Evolutionary conservation across 768 basidiomycete species (phyloP).

Genomic region (Auriscalpium microsporum): DNA sequence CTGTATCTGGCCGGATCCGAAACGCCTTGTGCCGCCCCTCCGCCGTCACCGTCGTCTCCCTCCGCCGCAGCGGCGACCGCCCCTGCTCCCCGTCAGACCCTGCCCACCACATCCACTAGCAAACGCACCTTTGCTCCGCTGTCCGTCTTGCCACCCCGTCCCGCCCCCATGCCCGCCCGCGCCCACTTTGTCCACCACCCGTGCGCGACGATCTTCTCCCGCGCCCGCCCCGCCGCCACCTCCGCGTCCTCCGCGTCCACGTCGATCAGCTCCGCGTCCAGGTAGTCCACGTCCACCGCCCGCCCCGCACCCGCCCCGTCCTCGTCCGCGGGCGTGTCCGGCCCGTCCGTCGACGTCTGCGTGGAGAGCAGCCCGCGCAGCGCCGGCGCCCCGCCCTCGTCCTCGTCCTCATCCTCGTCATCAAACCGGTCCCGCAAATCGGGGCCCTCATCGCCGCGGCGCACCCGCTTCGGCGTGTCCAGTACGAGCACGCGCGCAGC

Average conservation of each 20-base stretch:
- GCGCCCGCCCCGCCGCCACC: conserved; percentile 22
- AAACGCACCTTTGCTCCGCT: background rate
- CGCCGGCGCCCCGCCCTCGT: conserved; percentile 7
- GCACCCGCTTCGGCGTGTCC: conserved; percentile 19
- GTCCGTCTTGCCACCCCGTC: conserved; percentile 6
- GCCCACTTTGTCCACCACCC: conserved; percentile 51
- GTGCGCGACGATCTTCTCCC: conserved; percentile 28
- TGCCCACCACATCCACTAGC: too few relatives aligned
- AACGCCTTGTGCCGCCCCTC: conserved; percentile 32
- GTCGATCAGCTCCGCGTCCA: background rate
- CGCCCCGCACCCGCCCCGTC: too few relatives aligned
- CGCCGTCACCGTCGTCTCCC: conserved; percentile 40
- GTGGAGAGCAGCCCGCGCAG: conserved; percentile 6
- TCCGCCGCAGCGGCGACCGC: conserved; percentile 29
- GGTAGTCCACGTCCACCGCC: background rate
- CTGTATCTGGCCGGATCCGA: conserved; percentile 14
- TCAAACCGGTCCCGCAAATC: conserved; percentile 2
- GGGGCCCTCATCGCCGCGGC: background rate
- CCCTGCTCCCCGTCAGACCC: conserved; percentile 16
- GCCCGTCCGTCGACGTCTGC: conserved; percentile 12
- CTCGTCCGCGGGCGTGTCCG: conserved; percentile 8
- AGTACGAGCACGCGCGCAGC: conserved; percentile 19
- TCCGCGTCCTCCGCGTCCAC: conserved; percentile 11
- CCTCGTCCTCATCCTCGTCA: conserved; percentile 3
- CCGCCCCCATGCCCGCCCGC: conserved; percentile 15